Base-by-base conservation (phyloP, 768 basidiomycete species). In the Holtermanniella nyarrowii region DNA sequence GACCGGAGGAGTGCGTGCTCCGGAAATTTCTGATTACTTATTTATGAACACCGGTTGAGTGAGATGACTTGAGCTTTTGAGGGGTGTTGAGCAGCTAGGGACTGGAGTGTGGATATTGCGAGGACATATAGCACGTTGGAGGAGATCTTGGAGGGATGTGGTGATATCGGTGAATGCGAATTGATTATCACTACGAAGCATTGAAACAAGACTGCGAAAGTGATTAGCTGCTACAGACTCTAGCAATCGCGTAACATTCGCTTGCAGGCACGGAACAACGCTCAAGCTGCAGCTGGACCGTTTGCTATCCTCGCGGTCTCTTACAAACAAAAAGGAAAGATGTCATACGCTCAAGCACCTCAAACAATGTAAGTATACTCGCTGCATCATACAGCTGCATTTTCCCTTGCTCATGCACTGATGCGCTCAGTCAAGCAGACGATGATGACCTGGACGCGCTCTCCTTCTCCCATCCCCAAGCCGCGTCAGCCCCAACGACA, bases 361-460 rank as follows among this genome's bases (percentile, higher is more conserved):
- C 31, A 37, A 16, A 37, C 31, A 7, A 37, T 37, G 31, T 37
- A 37, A 37, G 31, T 16, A 7, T 37, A n/a, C n/a, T n/a, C n/a
- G n/a, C n/a, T n/a, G n/a, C n/a, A n/a, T n/a, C n/a, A n/a, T n/a
- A n/a, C n/a, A n/a, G n/a, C n/a, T n/a, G n/a, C n/a, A n/a, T n/a
- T n/a, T n/a, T n/a, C n/a, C n/a, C n/a, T n/a, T n/a, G 40, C 44
- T 47, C 25, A 48, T 39, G 26, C 4, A 5, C 24, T 27, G 22
- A 12, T 24, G 1, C 42, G 7, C 24, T 18, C 44, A 71, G 69
- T 39, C 69, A 68, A 62, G 69, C 69, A 52, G 69, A 71, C 49
- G 69, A 71, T 42, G 69, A 71, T 39, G 69, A 71, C 46, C 62
- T 71, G 39, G 69, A 68, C 46, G 46, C 62, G 24, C 59, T 71